These are phyloP conservation scores for Pseudozyma flocculosa DNA, from an alignment of 1,284 basidiomycete genomes.

Conservation along the genomic window DNA sequence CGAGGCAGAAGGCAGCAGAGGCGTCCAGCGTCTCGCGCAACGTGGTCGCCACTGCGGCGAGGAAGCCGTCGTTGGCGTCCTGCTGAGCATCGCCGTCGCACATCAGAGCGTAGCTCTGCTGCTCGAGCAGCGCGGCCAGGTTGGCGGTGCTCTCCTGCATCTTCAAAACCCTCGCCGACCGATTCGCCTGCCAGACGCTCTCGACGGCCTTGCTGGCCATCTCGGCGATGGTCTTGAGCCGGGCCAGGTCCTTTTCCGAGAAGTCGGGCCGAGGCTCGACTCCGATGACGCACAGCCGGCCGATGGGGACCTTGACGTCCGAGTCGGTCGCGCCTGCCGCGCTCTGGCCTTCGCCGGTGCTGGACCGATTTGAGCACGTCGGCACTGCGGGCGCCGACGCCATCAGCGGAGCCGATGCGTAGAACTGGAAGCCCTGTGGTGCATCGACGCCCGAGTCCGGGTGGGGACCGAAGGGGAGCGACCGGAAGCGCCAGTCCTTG, in stretches of 20 bases:
- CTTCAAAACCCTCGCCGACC: neutral
- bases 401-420: constrained; percentile 1
- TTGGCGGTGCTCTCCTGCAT: neutral
- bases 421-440: neutral
- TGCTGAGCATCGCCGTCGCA: neutral
- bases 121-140: neutral
- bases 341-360: no score
- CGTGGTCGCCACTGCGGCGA: neutral
- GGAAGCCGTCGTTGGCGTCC: neutral
- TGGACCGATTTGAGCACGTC: no score
- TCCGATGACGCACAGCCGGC: neutral
- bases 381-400: neutral
- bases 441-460: neutral
- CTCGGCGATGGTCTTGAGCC: neutral
- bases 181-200: neutral
- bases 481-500: neutral
- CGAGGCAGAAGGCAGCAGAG: neutral
- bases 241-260: neutral
- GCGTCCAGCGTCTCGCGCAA: neutral
- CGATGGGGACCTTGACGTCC: neutral
- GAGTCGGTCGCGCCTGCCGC: neutral
- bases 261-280: constrained; percentile 1
- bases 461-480: neutral
- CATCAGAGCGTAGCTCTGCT: neutral
- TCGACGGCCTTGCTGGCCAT: neutral